Conservation (phyloP, 257 asterid genomes). For the Solanum rostratum region DNA sequence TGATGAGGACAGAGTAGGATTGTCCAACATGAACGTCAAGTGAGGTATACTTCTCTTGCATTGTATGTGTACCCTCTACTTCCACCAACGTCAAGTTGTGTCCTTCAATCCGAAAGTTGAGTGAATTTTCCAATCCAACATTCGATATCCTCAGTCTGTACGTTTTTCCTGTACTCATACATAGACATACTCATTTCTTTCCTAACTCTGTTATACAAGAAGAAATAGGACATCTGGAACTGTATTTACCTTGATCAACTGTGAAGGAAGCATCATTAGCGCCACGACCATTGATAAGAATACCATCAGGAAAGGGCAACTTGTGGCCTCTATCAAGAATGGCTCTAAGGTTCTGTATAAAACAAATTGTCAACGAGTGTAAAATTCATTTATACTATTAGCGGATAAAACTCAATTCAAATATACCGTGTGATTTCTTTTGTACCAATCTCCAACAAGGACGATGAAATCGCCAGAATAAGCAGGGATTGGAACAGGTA, state of each 20-base stretch:
- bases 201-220: background rate
- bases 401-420: too few species aligned
- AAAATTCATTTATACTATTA: too few species aligned
- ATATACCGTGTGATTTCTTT: slow-evolving; percentile 39
- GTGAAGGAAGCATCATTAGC: slow-evolving; percentile 26
- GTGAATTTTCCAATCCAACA: background rate
- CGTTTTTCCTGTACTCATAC: background rate
- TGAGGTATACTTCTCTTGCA: slow-evolving; percentile 40
- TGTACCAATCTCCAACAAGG: slow-evolving; percentile 65
- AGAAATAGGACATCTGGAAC: background rate
- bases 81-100: background rate
- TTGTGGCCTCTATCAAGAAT: slow-evolving; percentile 45
- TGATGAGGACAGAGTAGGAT: slow-evolving; percentile 64
- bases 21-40: slow-evolving; percentile 77
- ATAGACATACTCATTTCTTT: background rate
- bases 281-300: slow-evolving; percentile 57
- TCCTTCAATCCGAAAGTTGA: background rate
- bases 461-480: slow-evolving; percentile 36
- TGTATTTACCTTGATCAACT: slow-evolving; percentile 36
- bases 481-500: slow-evolving; percentile 40
- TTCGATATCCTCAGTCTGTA: background rate
- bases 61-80: background rate
- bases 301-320: slow-evolving; percentile 50
- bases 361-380: background rate
- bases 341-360: slow-evolving; percentile 22